These are phyloP conservation scores for Cystobasidium sp. DNA, from an alignment of 1,284 basidiomycete genomes.

Conservation along the genomic window DNA sequence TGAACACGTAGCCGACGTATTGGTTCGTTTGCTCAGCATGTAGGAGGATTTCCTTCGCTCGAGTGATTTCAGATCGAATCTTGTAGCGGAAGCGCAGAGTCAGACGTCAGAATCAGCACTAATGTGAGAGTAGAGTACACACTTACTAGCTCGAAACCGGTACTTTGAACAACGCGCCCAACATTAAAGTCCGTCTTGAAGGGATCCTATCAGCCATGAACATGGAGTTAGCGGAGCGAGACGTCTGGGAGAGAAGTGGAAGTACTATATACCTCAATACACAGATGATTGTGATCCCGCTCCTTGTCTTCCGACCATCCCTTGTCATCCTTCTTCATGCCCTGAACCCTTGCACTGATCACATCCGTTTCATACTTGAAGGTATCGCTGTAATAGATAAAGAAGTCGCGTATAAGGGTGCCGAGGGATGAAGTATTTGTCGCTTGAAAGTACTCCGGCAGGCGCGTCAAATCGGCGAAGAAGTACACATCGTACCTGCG, in stretches of 20 bases:
- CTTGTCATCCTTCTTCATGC: neutral
- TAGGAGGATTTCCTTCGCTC: conserved; percentile 5
- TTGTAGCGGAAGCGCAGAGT: neutral
- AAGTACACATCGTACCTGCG: conserved; percentile 14
- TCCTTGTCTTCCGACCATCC: conserved; percentile 18
- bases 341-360: neutral
- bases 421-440: conserved; percentile 19
- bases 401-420: conserved; percentile 4
- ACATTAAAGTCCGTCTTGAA: conserved; percentile 30
- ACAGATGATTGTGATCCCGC: conserved; percentile 22
- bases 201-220: conserved; percentile 14
- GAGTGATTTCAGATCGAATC: conserved; percentile 1
- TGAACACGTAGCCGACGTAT: neutral
- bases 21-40: neutral
- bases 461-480: neutral
- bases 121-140: too few species aligned
- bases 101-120: too few species aligned
- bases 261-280: conserved; percentile 11
- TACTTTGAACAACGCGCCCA: conserved; percentile 10
- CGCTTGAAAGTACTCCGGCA: neutral
- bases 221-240: neutral
- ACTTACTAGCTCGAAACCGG: conserved; percentile 13
- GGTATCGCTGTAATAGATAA: neutral
- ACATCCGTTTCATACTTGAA: conserved; percentile 6
- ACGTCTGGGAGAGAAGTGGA: neutral